These are phyloP conservation scores for Fistulifera pelliculosa DNA, from an alignment of 108 stramenopile species.

Conservation along the genomic window DNA sequence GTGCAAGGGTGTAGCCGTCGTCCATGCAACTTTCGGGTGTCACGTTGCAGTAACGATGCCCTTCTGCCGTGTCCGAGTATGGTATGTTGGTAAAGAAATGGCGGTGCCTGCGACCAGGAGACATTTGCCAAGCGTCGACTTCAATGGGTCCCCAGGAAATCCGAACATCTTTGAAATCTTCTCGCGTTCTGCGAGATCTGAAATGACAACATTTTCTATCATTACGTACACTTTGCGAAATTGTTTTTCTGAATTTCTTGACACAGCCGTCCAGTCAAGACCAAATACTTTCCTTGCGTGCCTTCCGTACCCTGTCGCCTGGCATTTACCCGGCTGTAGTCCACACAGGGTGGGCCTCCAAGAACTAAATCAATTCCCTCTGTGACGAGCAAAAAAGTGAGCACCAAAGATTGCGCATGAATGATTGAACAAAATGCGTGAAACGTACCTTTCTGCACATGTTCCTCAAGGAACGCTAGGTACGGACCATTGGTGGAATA, in stretches of 20 bases:
- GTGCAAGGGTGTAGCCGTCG: conserved; percentile 12
- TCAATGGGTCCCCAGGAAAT: conserved; percentile 3
- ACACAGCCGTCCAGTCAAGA: conserved; percentile 3
- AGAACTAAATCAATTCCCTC: conserved; percentile 15
- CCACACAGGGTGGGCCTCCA: conserved; percentile 33
- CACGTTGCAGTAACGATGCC: not conserved
- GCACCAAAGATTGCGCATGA: not conserved
- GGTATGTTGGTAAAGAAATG: conserved; percentile 21
- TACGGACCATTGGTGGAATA: too few species aligned
- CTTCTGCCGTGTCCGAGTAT: not conserved
- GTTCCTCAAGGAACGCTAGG: not conserved
- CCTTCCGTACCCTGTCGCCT: conserved; percentile 18
- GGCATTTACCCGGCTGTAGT: conserved; percentile 27
- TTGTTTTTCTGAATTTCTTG: conserved; percentile 6
- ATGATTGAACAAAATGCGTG: not conserved
- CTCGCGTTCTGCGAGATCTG: not conserved
- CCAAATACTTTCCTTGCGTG: conserved; percentile 21
- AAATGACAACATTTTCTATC: conserved; percentile 25
- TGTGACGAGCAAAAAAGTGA: not conserved
- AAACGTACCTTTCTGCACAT: conserved; percentile 5
- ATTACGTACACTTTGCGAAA: conserved; percentile 12
- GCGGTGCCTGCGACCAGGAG: conserved; percentile 22
- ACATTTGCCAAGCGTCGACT: conserved; percentile 18
- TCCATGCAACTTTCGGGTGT: conserved; percentile 16
- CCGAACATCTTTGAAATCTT: conserved; percentile 6